Percentiles rank a stretch among this genome's conserved stretches.
Conservation (phyloP, 345 rosid genomes). For the Arabis hirsuta region DNA sequence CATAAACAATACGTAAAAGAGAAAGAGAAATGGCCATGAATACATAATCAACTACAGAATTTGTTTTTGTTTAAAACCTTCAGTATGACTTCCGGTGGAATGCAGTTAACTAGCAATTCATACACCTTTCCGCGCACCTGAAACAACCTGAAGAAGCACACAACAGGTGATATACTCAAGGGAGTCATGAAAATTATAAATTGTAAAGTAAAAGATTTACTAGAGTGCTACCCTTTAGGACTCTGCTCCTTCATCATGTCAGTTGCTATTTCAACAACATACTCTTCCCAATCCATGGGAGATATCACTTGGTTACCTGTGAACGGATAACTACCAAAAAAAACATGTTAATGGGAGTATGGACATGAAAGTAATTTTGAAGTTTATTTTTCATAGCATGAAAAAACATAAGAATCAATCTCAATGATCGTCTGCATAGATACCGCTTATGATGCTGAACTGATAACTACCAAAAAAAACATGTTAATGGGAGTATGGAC, state of each 20-base stretch:
- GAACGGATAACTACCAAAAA: slow-evolving; percentile 70
- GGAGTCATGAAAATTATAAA: not conserved
- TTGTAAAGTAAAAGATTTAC: slow-evolving; percentile 10
- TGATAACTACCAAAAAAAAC: slow-evolving; percentile 62
- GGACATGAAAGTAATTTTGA: slow-evolving; percentile 7
- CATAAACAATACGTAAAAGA: slow-evolving; percentile 28
- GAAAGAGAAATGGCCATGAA: not conserved
- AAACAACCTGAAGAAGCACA: slow-evolving; percentile 64
- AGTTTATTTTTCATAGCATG: not conserved
- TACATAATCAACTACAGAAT: slow-evolving; percentile 1
- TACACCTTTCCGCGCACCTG: slow-evolving; percentile 92
- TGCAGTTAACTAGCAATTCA: slow-evolving; percentile 81
- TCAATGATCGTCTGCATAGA: no score
- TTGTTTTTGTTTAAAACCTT: slow-evolving; percentile 55
- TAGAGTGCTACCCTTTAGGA: slow-evolving; percentile 65
- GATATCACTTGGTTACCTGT: slow-evolving; percentile 73
- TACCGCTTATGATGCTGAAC: slow-evolving; percentile 47
- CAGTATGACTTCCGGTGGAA: slow-evolving; percentile 84
- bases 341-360: slow-evolving; percentile 13
- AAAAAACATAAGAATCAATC: no score
- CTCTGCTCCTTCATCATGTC: slow-evolving; percentile 97
- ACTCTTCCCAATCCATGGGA: slow-evolving; percentile 98
- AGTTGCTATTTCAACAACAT: slow-evolving; percentile 77
- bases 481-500: slow-evolving; percentile 11
- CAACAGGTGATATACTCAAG: slow-evolving; percentile 1